Evolutionary conservation across 805 yeast genomes (phyloP), one percentile per base, ranked within the genome.

Genomic region (Debaryomyces castellii): DNA sequence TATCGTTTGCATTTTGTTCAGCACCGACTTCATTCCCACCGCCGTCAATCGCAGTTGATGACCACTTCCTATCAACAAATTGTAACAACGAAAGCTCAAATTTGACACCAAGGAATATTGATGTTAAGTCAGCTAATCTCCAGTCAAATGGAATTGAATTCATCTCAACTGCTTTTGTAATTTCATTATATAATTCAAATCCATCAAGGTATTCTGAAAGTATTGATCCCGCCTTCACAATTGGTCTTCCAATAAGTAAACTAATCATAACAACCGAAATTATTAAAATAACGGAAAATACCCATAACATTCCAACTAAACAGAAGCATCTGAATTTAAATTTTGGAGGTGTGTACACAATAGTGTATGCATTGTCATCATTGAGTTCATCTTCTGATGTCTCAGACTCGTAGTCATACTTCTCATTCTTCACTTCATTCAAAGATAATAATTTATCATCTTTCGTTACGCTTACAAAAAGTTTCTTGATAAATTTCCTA

Each of bases 291-390:
- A 66, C 67, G 1, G 73, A 68, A 54, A 74, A 76, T 2, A 69
- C 45, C 81, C 87, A 81, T 12, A 80, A 60, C 60, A 67, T 55
- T 7, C 65, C 50, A 18, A 80, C 64, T 37, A 87, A 60, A 0
- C 57, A 66, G 18, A 77, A 68, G 28, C 89, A 74, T 47, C 97
- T 74, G 2, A 57, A 25, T 42, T 81, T 75, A 63, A 92, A 88
- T 41, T 76, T 53, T 1, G 96, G 96, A 4, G 99, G 98, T 38
- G 89, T 74, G 66, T 91, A 95, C 2, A 91, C 97, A 23, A 91
- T 79, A 2, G 80, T 74, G 63, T 91, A 89, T 1, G 68, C 68
- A 40, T 68, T 63, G 18, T 66, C 71, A 17, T 70, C 63, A 6
- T 61, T 66, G 33, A 56, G 40, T 24, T 64, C 69, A 36, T 69